Evolutionary conservation across 495 filamentous ascomycete genomes (phyloP).

Genomic region (Pyronema domesticum): DNA sequence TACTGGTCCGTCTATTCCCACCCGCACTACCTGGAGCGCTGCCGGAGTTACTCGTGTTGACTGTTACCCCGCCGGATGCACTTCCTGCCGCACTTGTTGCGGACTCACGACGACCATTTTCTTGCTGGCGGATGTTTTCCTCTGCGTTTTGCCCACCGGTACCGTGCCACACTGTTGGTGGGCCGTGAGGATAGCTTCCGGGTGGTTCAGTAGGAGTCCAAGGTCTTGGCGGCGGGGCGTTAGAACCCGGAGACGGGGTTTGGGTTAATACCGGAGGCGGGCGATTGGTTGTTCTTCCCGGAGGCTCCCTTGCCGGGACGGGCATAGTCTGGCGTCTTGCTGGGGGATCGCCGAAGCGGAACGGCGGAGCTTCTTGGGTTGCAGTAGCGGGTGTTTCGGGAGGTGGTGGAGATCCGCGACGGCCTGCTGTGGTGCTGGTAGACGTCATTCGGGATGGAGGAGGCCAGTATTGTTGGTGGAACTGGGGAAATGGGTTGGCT

Average conservation of each 20-base stretch:
- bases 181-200: conserved; percentile 73
- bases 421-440: conserved; percentile 78
- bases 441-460: conserved; percentile 61
- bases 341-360: conserved; percentile 23
- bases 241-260: not conserved
- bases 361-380: conserved; percentile 36
- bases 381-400: conserved; percentile 81
- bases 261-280: conserved; percentile 1
- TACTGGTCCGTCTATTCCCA: not conserved
- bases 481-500: conserved; percentile 33
- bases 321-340: conserved; percentile 25
- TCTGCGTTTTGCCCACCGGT: conserved; percentile 19
- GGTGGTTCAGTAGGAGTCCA: conserved; percentile 95
- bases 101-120: not conserved
- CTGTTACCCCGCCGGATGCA: conserved; percentile 11
- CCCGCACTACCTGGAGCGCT: not conserved
- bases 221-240: conserved; percentile 41
- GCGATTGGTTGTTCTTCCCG: not conserved
- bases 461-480: conserved; percentile 52
- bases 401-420: conserved; percentile 82
- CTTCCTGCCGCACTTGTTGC: conserved; percentile 8
- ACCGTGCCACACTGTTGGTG: conserved; percentile 85
- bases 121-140: conserved; percentile 1
- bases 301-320: not conserved
- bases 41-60: not conserved